Conservation (phyloP, 2,329 filamentous ascomycete genomes). For the Pseudocercospora vitis region DNA sequence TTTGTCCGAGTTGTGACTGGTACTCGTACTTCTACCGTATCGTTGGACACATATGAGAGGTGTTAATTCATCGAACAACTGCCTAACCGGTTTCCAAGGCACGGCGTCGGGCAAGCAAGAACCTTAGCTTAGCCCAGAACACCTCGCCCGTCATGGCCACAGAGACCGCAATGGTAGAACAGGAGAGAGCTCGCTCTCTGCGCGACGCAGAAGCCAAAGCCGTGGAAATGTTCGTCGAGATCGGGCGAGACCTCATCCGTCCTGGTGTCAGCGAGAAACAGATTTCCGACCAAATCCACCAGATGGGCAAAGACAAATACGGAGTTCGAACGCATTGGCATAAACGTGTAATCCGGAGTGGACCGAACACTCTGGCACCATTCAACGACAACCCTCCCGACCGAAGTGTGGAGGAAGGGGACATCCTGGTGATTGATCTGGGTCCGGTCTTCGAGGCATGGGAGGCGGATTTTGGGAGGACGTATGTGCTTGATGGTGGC, state of each 20-base stretch:
- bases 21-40: too few species aligned
- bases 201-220: conserved; percentile 52
- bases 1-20: conserved; percentile 2
- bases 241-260: conserved; percentile 48
- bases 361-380: conserved; percentile 51
- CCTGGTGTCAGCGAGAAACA: conserved; percentile 51
- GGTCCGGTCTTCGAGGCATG: conserved; percentile 55
- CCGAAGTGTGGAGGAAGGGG: conserved; percentile 49
- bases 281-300: conserved; percentile 51
- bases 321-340: conserved; percentile 54
- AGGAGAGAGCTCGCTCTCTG: conserved; percentile 32
- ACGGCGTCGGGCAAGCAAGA: too few species aligned
- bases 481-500: conserved; percentile 50
- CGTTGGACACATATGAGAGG: too few species aligned
- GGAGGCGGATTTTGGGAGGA: conserved; percentile 57
- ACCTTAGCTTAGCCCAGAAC: not conserved
- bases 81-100: too few species aligned
- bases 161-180: conserved; percentile 6
- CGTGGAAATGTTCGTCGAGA: conserved; percentile 49
- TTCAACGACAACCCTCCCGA: conserved; percentile 54
- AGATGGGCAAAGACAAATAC: conserved; percentile 46
- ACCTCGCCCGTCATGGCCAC: too few species aligned
- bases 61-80: not conserved
- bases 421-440: conserved; percentile 55
- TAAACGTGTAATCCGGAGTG: conserved; percentile 53